Conservation (phyloP, 768 basidiomycete genomes). For the Mycena epipterygia region DNA sequence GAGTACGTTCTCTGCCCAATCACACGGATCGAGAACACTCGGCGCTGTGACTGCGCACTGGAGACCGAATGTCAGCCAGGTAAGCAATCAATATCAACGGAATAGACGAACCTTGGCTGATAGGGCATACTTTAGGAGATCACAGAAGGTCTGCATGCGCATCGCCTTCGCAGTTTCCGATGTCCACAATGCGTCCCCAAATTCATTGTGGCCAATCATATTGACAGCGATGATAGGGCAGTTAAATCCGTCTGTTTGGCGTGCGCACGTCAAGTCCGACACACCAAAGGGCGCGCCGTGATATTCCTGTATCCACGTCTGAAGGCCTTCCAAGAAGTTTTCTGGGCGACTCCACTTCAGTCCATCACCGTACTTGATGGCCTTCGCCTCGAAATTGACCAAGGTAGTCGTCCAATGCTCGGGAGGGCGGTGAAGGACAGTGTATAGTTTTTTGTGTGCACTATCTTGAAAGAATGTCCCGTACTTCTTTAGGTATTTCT, state of each 20-base stretch:
- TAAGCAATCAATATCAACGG: background rate
- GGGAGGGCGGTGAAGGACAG: constrained; percentile 7
- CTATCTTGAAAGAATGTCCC: background rate
- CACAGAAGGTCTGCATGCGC: constrained; percentile 26
- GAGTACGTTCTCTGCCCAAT: background rate
- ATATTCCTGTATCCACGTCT: background rate
- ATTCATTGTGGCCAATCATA: constrained; percentile 17
- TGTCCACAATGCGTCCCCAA: constrained; percentile 33
- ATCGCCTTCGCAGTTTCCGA: background rate
- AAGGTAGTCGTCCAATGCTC: constrained; percentile 27
- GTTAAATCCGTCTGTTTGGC: constrained; percentile 31
- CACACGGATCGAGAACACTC: background rate
- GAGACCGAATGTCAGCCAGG: background rate
- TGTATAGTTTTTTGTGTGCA: background rate
- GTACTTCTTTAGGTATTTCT: constrained; percentile 13
- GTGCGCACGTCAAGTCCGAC: constrained; percentile 20
- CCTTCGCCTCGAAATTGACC: background rate
- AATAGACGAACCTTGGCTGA: background rate
- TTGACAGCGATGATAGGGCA: constrained; percentile 35
- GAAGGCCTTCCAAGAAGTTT: constrained; percentile 10
- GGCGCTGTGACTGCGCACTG: background rate
- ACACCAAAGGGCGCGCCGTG: background rate
- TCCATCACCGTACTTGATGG: constrained; percentile 24
- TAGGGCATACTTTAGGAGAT: constrained; percentile 5
- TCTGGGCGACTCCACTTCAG: constrained; percentile 2